Base-by-base conservation (phyloP, 1,139 yeast species). In the Protomyces inouyei region DNA sequence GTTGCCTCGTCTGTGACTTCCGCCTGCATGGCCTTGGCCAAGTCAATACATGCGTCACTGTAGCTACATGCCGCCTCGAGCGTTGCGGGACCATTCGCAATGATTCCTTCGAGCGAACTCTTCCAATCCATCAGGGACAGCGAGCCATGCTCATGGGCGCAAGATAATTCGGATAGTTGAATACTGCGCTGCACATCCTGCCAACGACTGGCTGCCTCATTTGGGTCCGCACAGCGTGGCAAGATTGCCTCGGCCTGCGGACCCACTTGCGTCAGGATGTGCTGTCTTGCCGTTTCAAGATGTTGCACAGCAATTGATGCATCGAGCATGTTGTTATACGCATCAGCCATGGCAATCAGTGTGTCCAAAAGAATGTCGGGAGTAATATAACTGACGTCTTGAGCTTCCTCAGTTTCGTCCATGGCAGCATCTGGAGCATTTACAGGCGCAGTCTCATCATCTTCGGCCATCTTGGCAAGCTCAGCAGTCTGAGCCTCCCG, bases 11-110 rank as follows among this genome's bases (percentile, higher is more conserved):
- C 40, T 18, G 18, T 9, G 1, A 28, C 53, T 10, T 14, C 32
- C n/a, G 52, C 18, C 43, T 18, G 18, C 35, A 51, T 25, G 9
- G 53, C 52, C 21, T 18, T 16, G 3, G 63, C 56, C 21, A 59
- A 52, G 8, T 55, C 52, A 14, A 59, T 52, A 21, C 63, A 59
- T 28, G 63, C 63, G n/a, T 52, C 57, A 16, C 53, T 51, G 54
- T 52, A 52, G 35, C 56, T 48, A 21, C 57, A 52, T 4, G 18
- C 45, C 9, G 45, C 63, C 18, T 32, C 52, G 43, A 45, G 25
- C n/a, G 55, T 32, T 8, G 38, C 36, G 14, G 40, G n/a, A 9
- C 40, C 16, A 9, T 16, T 8, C n/a, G 53, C 53, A 12, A 55
- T 28, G 18, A 52, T 32, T 21, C 18, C 18, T 14, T 59, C 57